Percentiles rank a stretch among this genome's conserved stretches.
Conservation (phyloP, 2,329 filamentous ascomycete genomes). For the Neonectria hederae region DNA sequence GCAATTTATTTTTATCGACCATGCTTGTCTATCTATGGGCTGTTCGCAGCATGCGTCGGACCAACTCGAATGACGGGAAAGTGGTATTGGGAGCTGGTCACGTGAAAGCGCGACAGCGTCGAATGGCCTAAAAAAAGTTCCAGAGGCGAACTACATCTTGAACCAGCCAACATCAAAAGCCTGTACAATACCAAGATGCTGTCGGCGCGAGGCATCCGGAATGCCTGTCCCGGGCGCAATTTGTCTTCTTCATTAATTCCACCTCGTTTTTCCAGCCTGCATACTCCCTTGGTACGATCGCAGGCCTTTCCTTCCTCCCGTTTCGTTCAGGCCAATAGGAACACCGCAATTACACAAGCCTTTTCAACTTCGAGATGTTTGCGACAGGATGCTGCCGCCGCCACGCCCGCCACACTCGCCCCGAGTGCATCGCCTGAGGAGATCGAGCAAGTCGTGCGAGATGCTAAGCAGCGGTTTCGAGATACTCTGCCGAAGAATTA, state of each 20-base stretch:
- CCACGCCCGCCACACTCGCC: slow-evolving; percentile 5
- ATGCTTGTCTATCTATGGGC: too few species aligned
- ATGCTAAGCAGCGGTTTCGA: slow-evolving; percentile 78
- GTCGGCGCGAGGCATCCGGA: slow-evolving; percentile 46
- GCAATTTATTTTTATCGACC: neutral
- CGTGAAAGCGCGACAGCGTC: slow-evolving; percentile 40
- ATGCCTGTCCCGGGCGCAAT: slow-evolving; percentile 46
- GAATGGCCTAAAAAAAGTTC: slow-evolving; percentile 37
- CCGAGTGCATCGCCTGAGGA: slow-evolving; percentile 43
- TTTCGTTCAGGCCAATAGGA: slow-evolving; percentile 40
- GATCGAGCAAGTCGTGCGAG: slow-evolving; percentile 72
- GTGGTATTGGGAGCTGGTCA: slow-evolving; percentile 29
- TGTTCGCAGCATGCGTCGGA: neutral
- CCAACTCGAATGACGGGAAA: slow-evolving; percentile 2
- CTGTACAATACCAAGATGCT: slow-evolving; percentile 46
- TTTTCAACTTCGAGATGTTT: slow-evolving; percentile 44
- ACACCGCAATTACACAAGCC: slow-evolving; percentile 38
- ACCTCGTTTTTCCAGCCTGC: slow-evolving; percentile 23
- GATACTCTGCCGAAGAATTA: slow-evolving; percentile 78
- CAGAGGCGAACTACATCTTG: slow-evolving; percentile 18
- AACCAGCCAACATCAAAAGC: slow-evolving; percentile 20
- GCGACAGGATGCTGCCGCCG: slow-evolving; percentile 31
- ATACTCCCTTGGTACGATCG: slow-evolving; percentile 28
- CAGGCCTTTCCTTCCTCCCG: slow-evolving; percentile 29
- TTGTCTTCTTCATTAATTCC: slow-evolving; percentile 26